Conservation (phyloP, 805 yeast species). For the Cyberlindnera mycetangii region DNA sequence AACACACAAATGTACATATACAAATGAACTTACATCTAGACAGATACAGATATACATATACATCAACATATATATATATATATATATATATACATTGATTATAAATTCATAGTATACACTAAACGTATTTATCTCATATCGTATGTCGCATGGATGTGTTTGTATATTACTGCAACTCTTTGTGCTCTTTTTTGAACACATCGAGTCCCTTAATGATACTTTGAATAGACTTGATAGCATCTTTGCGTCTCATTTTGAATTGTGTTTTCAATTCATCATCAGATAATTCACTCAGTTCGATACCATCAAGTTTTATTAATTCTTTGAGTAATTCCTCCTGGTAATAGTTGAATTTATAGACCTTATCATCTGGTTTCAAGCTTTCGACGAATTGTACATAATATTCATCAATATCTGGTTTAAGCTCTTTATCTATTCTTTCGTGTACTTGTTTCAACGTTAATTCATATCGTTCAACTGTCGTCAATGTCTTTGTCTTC, state of each 20-base stretch:
- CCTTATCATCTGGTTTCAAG: conserved; percentile 19
- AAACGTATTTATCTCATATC: no score
- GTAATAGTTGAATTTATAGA: conserved; percentile 53
- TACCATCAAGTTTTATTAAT: conserved; percentile 61
- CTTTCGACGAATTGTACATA: conserved; percentile 5
- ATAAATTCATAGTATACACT: no score
- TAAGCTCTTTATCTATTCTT: conserved; percentile 4
- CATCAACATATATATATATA: no score
- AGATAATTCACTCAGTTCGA: conserved; percentile 37
- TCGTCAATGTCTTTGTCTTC: conserved; percentile 1
- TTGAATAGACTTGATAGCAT: conserved; percentile 58
- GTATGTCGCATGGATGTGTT: no score
- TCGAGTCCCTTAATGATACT: conserved; percentile 19
- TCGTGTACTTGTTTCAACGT: conserved; percentile 1
- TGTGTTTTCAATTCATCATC: conserved; percentile 40
- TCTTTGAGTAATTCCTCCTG: conserved; percentile 69
- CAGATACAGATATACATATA: no score
- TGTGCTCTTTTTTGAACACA: conserved; percentile 12
- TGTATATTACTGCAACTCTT: neutral
- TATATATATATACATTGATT: no score
- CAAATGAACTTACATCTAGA: no score
- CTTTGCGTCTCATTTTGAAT: conserved; percentile 57
- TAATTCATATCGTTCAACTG: conserved; percentile 1
- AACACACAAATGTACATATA: no score
- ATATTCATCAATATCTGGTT: conserved; percentile 9